Evolutionary conservation across 2,329 filamentous ascomycete genomes (phyloP), one percentile per base, ranked within the genome.

Genomic region (Xylariaceae sp.): DNA sequence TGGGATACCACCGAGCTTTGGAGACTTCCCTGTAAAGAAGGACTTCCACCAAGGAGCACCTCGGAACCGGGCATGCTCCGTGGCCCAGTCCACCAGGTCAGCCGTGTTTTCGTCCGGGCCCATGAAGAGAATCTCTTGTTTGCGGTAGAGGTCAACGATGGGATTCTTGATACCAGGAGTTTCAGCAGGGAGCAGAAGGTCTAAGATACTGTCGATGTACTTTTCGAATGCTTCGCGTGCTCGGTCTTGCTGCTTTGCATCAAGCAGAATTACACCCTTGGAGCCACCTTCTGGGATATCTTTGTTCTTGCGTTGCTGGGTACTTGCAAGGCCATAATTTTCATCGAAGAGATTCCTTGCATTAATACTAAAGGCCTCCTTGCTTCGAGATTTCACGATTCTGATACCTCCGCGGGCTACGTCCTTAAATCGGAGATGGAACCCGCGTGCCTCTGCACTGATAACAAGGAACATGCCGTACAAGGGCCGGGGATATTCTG

Each of bases 381-480:
- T 91, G 75, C 92, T 97, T 65, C 94, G 86, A 53, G 93, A 97
- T 81, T 97, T 97, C 75, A 99, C 94, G 60, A 99, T 99, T 62
- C 94, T 91, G 66, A 99, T 99, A 73, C 94, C 94, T 62, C 94
- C 94, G 70, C 94, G 91, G 45, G 94, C 89, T 68, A 99, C 96
- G 67, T 99, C 94, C 67, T 93, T 87, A 85, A 99, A 99, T 36
- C 94, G 91, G 13, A 99, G 83, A 73, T 99, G 94, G 81, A 99
- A 99, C 29, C 94, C 94, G 61, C 94, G 87, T 68, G 95, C 96
- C 75, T 99, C 94, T 9, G 94, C 93, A 67, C 91, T 92, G 73
- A 99, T 97, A 61, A 99, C 90, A 45, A 99, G 81, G 81, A 99
- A 99, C 94, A 99, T 99, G 61, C 94, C 94, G 66, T 94, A 99